Evolutionary conservation across 331 rosid species (phyloP).

Genomic region (Spiraea crenata): DNA sequence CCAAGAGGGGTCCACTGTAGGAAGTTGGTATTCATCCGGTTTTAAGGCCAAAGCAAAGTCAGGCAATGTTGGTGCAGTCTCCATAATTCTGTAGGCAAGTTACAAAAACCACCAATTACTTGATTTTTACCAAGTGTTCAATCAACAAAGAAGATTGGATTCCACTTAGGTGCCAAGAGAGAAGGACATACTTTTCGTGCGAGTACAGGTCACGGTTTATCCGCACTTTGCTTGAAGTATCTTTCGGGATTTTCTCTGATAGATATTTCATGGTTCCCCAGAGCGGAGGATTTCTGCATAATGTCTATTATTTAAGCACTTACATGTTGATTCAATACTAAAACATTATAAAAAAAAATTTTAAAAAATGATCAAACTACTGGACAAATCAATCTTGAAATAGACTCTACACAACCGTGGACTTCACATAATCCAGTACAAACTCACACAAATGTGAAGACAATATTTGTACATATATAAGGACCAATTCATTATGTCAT

Average conservation of each 20-base stretch:
- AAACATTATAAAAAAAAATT: neutral
- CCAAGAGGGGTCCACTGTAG: constrained; percentile 70
- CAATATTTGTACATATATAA: no score
- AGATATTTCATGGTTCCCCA: constrained; percentile 98
- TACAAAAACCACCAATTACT: constrained; percentile 3
- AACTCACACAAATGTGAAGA: neutral
- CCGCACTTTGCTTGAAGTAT: constrained; percentile 94
- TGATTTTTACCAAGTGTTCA: neutral
- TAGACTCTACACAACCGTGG: no score
- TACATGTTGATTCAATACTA: neutral
- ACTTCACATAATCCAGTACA: neutral
- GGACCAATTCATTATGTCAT: no score
- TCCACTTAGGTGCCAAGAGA: constrained; percentile 13
- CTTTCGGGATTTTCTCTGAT: constrained; percentile 96
- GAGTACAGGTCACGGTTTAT: constrained; percentile 94
- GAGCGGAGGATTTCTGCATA: constrained; percentile 78
- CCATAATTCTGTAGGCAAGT: constrained; percentile 68
- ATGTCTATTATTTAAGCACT: constrained; percentile 11
- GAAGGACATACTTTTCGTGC: constrained; percentile 54
- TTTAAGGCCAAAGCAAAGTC: constrained; percentile 92
- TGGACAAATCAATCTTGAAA: constrained; percentile 1
- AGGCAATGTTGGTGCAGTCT: constrained; percentile 96
- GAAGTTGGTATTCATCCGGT: constrained; percentile 97
- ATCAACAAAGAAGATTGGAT: constrained; percentile 14
- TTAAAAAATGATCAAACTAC: neutral